A percentile compares a stretch with the other conserved stretches of the same genome.
Conservation (phyloP, 495 filamentous ascomycete genomes). For the Copromyces sp. region DNA sequence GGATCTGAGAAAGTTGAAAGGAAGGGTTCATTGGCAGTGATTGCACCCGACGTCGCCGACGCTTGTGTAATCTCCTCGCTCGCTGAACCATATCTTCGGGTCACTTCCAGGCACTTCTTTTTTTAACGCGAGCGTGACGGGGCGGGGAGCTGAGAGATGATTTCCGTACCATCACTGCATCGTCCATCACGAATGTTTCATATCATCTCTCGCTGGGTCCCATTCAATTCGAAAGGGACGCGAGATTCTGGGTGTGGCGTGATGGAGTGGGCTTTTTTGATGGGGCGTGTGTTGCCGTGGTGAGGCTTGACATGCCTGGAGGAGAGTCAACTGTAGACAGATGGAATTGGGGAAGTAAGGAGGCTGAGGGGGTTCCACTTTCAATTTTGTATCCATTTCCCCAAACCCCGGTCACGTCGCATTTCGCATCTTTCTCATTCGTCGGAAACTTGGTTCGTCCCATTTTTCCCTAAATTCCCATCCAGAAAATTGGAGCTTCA, state of each 20-base stretch:
- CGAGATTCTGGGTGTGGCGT: neutral
- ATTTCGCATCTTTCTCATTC: neutral
- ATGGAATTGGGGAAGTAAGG: neutral
- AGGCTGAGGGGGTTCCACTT: neutral
- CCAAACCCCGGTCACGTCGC: neutral
- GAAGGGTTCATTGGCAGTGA: neutral
- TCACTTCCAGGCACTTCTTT: neutral
- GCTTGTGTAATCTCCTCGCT: neutral
- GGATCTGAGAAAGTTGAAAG: neutral
- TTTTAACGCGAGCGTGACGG: neutral
- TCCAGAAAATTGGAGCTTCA: neutral
- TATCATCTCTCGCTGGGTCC: neutral
- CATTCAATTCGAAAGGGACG: neutral
- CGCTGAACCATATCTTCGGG: neutral
- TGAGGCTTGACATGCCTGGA: neutral
- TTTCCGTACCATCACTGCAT: neutral
- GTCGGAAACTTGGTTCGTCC: neutral
- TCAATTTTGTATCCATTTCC: neutral
- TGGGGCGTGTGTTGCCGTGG: neutral
- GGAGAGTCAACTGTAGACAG: neutral
- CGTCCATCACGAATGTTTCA: neutral
- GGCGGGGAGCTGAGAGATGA: neutral
- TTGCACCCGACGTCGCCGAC: neutral
- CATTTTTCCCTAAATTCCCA: neutral
- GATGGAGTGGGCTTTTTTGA: neutral